Evolutionary conservation across 1,139 yeast genomes (phyloP).

Genomic region (Kluyveromyces marxianus): DNA sequence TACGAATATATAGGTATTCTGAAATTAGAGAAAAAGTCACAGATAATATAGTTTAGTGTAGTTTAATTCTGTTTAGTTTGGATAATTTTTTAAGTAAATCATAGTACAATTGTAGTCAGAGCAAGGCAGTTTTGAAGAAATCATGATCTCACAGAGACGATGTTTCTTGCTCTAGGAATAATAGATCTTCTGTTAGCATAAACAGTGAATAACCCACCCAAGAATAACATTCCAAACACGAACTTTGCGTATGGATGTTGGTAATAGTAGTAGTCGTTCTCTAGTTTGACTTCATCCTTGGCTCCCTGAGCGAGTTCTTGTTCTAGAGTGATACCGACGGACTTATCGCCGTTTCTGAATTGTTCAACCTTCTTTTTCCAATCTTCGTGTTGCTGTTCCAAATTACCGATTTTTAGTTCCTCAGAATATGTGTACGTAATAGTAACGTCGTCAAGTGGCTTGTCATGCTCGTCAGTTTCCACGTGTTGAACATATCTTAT

Average conservation of each 20-base stretch:
- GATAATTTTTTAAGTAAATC: not conserved
- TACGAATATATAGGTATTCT: not conserved
- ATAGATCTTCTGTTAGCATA: constrained; percentile 3
- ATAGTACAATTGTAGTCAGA: not conserved
- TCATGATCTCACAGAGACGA: constrained; percentile 4
- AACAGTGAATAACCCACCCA: not conserved
- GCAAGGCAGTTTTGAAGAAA: not conserved
- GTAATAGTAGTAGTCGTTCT: constrained; percentile 1
- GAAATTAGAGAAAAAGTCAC: too few species aligned
- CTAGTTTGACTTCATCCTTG: constrained; percentile 2
- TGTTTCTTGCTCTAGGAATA: constrained; percentile 2
- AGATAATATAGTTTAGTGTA: not conserved
- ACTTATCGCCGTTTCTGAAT: constrained; percentile 15
- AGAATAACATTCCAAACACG: not conserved
- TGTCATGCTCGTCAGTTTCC: constrained; percentile 31
- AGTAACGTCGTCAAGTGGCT: constrained; percentile 41
- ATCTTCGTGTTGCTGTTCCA: constrained; percentile 13
- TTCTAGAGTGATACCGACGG: constrained; percentile 16
- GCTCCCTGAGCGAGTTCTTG: constrained; percentile 1
- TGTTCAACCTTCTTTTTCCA: constrained; percentile 16
- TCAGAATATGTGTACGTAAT: constrained; percentile 28
- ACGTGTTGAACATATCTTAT: constrained; percentile 43
- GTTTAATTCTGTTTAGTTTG: not conserved
- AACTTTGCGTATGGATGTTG: constrained; percentile 1
- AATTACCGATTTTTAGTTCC: constrained; percentile 12